phyloP scores from a whole-genome alignment of 306 rosid species.

The Vigna nakashimae region DNA sequence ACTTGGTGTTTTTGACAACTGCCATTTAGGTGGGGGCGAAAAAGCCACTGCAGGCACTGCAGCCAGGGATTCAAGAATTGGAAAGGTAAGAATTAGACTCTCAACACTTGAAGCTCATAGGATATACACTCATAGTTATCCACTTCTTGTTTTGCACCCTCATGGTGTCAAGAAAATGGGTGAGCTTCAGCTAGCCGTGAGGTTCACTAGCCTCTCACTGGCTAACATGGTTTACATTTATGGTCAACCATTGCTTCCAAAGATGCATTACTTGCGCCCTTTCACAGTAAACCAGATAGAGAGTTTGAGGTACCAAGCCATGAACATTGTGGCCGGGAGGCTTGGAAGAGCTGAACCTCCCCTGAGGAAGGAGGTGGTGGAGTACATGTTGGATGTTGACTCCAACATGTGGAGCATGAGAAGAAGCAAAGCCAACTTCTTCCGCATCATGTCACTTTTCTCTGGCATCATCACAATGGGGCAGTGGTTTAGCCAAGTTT shows the following conservation, averaged over 20 bases:
- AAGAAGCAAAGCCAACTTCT: slow-evolving; percentile 96
- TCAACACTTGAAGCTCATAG: slow-evolving; percentile 86
- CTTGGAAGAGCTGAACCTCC: slow-evolving; percentile 95
- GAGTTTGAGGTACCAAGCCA: slow-evolving; percentile 83
- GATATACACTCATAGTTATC: slow-evolving; percentile 74
- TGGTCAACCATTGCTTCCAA: slow-evolving; percentile 92
- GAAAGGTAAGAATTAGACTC: slow-evolving; percentile 90
- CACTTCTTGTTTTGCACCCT: slow-evolving; percentile 82
- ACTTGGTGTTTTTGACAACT: slow-evolving; percentile 83
- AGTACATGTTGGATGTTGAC: slow-evolving; percentile 94
- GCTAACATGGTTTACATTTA: slow-evolving; percentile 76
- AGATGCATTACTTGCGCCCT: slow-evolving; percentile 90
- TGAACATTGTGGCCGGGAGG: slow-evolving; percentile 81
- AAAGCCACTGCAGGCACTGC: slow-evolving; percentile 49
- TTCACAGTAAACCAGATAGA: slow-evolving; percentile 93
- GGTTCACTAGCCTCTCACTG: slow-evolving; percentile 83
- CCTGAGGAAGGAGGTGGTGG: slow-evolving; percentile 85
- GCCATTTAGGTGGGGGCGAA: slow-evolving; percentile 74
- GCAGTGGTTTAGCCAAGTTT: slow-evolving; percentile 80
- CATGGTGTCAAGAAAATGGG: slow-evolving; percentile 96
- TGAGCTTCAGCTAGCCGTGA: slow-evolving; percentile 86
- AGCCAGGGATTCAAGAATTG: slow-evolving; percentile 73
- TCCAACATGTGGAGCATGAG: slow-evolving; percentile 99
- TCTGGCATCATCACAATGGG: slow-evolving; percentile 66
- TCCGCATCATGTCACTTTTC: slow-evolving; percentile 82